Conservation (phyloP, 2,329 filamentous ascomycete species). For the Colletotrichum coccodes region DNA sequence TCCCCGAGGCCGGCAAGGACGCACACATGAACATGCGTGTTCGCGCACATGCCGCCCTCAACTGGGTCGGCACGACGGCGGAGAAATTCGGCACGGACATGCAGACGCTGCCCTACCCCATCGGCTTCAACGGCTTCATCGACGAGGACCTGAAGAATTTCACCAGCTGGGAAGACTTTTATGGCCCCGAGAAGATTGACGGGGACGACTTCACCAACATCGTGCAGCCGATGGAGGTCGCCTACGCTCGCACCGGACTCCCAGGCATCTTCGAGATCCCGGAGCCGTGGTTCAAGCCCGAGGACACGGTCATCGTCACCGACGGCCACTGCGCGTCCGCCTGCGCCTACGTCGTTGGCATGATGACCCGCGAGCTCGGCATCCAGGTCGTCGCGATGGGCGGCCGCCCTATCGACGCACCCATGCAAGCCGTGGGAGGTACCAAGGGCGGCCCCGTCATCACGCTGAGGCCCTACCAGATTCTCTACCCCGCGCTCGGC, state of each 20-base stretch:
- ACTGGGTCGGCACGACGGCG: conserved; percentile 21
- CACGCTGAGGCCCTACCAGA: conserved; percentile 9
- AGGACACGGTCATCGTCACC: conserved; percentile 36
- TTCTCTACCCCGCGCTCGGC: background rate
- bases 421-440: conserved; percentile 74
- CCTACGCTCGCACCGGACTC: background rate
- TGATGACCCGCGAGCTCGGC: conserved; percentile 61
- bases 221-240: conserved; percentile 13
- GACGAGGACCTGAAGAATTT: conserved; percentile 23
- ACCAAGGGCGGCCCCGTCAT: conserved; percentile 64
- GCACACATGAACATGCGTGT: conserved; percentile 27
- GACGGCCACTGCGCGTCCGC: conserved; percentile 38
- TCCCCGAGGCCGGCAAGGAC: conserved; percentile 8
- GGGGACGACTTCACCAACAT: conserved; percentile 49
- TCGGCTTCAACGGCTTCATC: conserved; percentile 33
- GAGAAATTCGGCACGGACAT: background rate
- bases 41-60: conserved; percentile 19
- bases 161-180: conserved; percentile 51
- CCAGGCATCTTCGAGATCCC: conserved; percentile 10
- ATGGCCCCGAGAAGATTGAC: conserved; percentile 47
- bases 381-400: conserved; percentile 68
- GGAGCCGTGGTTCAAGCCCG: conserved; percentile 44
- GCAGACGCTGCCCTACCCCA: conserved; percentile 1
- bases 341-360: conserved; percentile 37
- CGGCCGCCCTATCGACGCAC: conserved; percentile 62